Evolutionary conservation across 768 basidiomycete species (phyloP).

Genomic region (Asterophora parasitica): DNA sequence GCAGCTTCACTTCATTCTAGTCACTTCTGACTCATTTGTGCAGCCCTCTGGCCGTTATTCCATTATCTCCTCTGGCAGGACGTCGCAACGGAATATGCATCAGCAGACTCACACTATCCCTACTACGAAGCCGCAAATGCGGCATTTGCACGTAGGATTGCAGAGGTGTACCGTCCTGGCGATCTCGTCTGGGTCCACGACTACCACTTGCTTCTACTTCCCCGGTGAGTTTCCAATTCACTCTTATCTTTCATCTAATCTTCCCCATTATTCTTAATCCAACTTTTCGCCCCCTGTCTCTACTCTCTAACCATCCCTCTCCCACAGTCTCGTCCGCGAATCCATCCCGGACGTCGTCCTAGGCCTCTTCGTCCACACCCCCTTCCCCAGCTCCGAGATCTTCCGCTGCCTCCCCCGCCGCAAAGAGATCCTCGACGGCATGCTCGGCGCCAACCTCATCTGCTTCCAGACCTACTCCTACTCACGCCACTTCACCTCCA

Average conservation of each 20-base stretch:
- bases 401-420: conserved; percentile 91
- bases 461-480: conserved; percentile 99
- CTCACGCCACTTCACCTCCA: conserved; percentile 90
- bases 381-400: conserved; percentile 95
- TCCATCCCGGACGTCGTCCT: conserved; percentile 64
- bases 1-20: conserved; percentile 42
- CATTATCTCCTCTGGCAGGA: conserved; percentile 99
- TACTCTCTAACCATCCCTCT: neutral
- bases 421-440: conserved; percentile 93
- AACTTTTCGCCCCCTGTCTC: conserved; percentile 1
- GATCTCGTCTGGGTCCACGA: conserved; percentile 94
- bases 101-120: conserved; percentile 79
- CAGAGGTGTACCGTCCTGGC: conserved; percentile 76
- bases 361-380: conserved; percentile 95
- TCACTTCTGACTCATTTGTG: neutral
- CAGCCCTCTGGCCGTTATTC: conserved; percentile 96
- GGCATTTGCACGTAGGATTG: conserved; percentile 70
- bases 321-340: conserved; percentile 61
- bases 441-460: conserved; percentile 94
- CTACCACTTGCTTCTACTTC: conserved; percentile 92
- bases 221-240: conserved; percentile 35
- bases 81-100: conserved; percentile 83
- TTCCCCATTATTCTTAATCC: neutral
- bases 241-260: neutral
- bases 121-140: conserved; percentile 80